These are phyloP conservation scores for Blattamonas nauphoetae DNA, from an alignment of 78 protist genomes.

Conservation along the genomic window DNA sequence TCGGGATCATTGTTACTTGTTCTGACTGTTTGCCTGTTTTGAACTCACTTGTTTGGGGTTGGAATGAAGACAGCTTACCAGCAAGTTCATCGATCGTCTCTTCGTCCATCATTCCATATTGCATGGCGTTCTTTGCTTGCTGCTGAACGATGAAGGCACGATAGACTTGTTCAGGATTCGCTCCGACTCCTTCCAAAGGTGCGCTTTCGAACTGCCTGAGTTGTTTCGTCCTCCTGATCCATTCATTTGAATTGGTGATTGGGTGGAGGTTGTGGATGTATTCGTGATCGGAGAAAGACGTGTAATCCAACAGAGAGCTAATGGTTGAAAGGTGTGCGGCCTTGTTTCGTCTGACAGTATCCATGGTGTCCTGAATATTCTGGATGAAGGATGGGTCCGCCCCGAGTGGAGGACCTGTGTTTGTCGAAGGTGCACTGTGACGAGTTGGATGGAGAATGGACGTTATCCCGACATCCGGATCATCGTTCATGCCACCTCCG, in stretches of 20 bases:
- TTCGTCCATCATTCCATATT: neutral
- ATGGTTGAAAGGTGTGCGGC: no score
- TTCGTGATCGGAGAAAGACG: neutral
- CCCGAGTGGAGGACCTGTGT: neutral
- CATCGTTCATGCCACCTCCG: neutral
- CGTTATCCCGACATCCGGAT: neutral
- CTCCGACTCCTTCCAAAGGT: neutral
- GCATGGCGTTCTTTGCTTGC: neutral
- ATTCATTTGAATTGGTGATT: neutral
- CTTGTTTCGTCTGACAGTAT: no score
- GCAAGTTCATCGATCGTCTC: neutral
- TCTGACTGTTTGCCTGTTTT: neutral
- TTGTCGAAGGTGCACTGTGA: neutral
- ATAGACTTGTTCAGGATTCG: neutral
- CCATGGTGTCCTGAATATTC: no score
- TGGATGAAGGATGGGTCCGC: no score
- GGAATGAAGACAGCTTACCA: neutral
- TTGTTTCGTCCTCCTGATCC: neutral
- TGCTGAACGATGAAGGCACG: neutral
- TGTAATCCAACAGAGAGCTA: neutral
- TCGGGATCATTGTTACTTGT: neutral
- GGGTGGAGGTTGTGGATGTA: neutral
- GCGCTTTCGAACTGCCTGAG: neutral
- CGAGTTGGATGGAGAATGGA: neutral
- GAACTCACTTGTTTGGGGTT: neutral